Conservation (phyloP, 495 filamentous ascomycete species). For the Penicillium pancosmium region DNA sequence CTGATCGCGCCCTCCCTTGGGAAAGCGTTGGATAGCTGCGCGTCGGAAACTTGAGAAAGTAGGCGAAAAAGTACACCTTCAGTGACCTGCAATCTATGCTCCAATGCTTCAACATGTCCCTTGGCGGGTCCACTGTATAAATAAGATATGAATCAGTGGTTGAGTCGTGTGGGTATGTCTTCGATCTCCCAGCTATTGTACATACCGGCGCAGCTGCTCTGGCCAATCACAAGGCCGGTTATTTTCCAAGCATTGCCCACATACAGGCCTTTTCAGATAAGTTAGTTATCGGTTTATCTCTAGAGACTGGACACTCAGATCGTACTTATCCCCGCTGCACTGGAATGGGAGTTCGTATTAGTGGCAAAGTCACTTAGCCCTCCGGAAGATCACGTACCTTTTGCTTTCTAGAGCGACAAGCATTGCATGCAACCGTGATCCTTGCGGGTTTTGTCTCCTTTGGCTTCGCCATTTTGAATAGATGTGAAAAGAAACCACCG, state of each 20-base stretch:
- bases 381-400: conserved; percentile 28
- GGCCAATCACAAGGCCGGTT: conserved; percentile 44
- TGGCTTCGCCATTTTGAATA: conserved; percentile 14
- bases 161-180: background rate
- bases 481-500: background rate
- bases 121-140: conserved; percentile 39
- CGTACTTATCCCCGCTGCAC: conserved; percentile 44
- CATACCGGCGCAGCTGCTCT: conserved; percentile 42
- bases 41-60: conserved; percentile 34
- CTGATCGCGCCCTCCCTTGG: background rate
- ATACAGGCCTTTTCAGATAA: conserved; percentile 32
- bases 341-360: conserved; percentile 12
- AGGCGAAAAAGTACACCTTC: conserved; percentile 37
- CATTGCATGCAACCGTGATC: conserved; percentile 42
- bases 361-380: background rate
- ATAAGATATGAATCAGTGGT: background rate
- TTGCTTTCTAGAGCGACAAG: conserved; percentile 43
- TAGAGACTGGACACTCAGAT: background rate
- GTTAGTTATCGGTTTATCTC: background rate
- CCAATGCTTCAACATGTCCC: conserved; percentile 43
- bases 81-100: conserved; percentile 42
- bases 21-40: conserved; percentile 29
- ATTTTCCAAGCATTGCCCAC: conserved; percentile 39
- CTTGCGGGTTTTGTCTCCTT: conserved; percentile 29
- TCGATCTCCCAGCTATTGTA: background rate